Evolutionary conservation across 1,284 basidiomycete species (phyloP), one percentile per base, ranked within the genome.

Genomic region (Trametes pubescens): DNA sequence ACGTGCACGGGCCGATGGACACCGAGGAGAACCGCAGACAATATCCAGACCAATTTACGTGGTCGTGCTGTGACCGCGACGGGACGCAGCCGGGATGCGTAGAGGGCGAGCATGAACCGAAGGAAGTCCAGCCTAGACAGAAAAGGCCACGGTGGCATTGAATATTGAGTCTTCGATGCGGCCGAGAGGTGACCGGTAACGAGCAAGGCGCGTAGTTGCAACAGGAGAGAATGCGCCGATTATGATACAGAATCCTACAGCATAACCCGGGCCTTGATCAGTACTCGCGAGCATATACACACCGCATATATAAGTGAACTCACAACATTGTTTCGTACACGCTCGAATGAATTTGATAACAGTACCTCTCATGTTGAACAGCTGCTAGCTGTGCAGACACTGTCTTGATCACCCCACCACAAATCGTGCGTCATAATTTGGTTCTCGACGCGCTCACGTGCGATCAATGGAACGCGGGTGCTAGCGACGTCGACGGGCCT

Each of bases 31-130:
- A 80, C 66, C 76, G 77, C 56, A 65, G 65, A 47, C 65, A 77
- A n/a, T 82, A 72, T 61, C 83, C 83, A 2, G 78, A 84, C 59
- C 79, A 79, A 55, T 85, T 84, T 67, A 72, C 51, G 1, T 86
- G 84, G 84, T 77, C 73, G 8, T 86, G 84, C 64, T 85, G 84
- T 66, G 75, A 79, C 14, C 65, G 70, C 51, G 69, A 77, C 56
- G 81, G 79, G 2, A 69, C 51, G 21, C 65, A 68, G 9, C 68
- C 70, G 21, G 84, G 83, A 2, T 85, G 84, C 70, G 77, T 60
- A n/a, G 21, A 51, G 18, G 64, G 24, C 69, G 55, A 65, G 65
- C 69, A 74, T 71, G 51, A 71, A 67, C 72, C 68, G 67, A 51
- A 22, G 67, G 49, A 57, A 9, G 48, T 29, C 7, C 60, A 43